Conservation (phyloP, 2,329 filamentous ascomycete genomes). For the Curvularia sp. region DNA sequence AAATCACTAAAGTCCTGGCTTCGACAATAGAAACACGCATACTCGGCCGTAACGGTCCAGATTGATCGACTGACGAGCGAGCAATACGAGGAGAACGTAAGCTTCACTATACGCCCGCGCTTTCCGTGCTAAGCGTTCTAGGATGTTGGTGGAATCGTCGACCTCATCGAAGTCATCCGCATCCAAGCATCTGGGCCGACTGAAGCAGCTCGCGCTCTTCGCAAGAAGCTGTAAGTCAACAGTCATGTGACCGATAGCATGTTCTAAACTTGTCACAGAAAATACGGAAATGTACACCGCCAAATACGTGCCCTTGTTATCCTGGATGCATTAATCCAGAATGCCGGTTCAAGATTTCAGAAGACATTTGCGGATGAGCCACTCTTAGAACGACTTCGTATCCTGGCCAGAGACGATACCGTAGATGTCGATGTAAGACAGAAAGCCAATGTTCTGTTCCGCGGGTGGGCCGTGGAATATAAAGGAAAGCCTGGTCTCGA, state of each 20-base stretch:
- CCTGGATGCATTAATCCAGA: slow-evolving; percentile 92
- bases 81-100: slow-evolving; percentile 78
- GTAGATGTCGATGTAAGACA: slow-evolving; percentile 85
- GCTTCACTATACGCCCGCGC: background rate
- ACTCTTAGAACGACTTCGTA: slow-evolving; percentile 85
- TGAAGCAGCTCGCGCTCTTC: slow-evolving; percentile 88
- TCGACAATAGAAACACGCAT: slow-evolving; percentile 68
- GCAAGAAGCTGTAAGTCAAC: slow-evolving; percentile 83
- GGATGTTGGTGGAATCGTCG: slow-evolving; percentile 85
- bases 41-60: slow-evolving; percentile 90
- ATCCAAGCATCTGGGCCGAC: slow-evolving; percentile 85
- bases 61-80: slow-evolving; percentile 91
- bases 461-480: slow-evolving; percentile 84
- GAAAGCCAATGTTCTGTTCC: slow-evolving; percentile 87
- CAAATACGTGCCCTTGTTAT: slow-evolving; percentile 88
- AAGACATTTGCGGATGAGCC: slow-evolving; percentile 88
- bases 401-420: slow-evolving; percentile 83
- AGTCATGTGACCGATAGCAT: background rate
- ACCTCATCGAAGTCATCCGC: slow-evolving; percentile 91
- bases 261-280: slow-evolving; percentile 57
- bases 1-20: slow-evolving; percentile 37
- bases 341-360: slow-evolving; percentile 87
- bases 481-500: slow-evolving; percentile 81
- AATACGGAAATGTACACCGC: slow-evolving; percentile 93
- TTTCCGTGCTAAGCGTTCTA: slow-evolving; percentile 11